Conservation (phyloP, 345 rosid genomes). For the Aegle marmelos region DNA sequence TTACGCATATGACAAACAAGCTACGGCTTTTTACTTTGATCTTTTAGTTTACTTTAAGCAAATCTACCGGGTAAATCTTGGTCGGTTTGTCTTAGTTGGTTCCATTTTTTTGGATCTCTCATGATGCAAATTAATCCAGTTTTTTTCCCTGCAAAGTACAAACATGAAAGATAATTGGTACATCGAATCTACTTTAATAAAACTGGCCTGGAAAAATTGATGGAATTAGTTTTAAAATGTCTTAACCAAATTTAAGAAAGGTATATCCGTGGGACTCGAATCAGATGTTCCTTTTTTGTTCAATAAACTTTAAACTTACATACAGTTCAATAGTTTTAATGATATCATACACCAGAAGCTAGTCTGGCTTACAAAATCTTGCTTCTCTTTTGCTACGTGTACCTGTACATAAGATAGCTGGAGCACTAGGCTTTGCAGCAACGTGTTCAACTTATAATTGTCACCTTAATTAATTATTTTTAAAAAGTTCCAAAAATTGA, state of each 20-base stretch:
- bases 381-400: too few relatives aligned
- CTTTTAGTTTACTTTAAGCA: background rate
- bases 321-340: too few relatives aligned
- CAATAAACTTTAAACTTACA: too few relatives aligned
- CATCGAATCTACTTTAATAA: background rate
- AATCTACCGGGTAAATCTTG: constrained; percentile 2
- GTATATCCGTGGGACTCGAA: too few relatives aligned
- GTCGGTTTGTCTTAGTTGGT: constrained; percentile 8
- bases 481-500: too few relatives aligned
- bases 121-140: background rate
- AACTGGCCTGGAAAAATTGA: too few relatives aligned
- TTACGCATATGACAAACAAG: background rate
- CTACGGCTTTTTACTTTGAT: background rate
- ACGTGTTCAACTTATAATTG: background rate
- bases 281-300: too few relatives aligned
- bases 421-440: background rate
- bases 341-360: too few relatives aligned
- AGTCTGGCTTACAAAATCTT: too few relatives aligned
- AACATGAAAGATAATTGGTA: background rate
- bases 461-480: too few relatives aligned
- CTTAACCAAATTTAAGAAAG: too few relatives aligned
- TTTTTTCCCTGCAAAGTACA: constrained; percentile 1
- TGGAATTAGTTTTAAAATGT: too few relatives aligned
- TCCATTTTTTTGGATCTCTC: background rate
- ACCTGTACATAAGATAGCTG: background rate